Conservation (phyloP, 129 eudicot genomes). For the Saussurea involucrata region DNA sequence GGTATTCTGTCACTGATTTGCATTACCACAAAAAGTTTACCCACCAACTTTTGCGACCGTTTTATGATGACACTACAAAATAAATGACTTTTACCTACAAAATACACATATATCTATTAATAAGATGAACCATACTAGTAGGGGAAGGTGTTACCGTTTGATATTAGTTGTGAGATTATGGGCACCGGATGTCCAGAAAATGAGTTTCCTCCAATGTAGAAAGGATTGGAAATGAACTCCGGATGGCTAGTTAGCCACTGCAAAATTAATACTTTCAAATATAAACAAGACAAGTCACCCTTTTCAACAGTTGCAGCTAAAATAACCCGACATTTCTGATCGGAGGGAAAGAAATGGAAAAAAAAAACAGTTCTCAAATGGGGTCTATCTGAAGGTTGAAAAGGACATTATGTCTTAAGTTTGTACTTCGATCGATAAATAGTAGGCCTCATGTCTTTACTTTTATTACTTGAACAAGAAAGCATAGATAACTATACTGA, state of each 20-base stretch:
- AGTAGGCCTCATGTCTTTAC: background rate
- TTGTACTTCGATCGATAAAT: background rate
- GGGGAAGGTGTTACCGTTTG: conserved; percentile 15
- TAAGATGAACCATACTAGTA: background rate
- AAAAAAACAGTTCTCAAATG: too few species aligned
- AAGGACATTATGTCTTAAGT: too few species aligned
- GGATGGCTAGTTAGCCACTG: conserved; percentile 46
- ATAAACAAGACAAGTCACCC: background rate
- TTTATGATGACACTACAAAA: too few species aligned
- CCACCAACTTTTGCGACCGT: too few species aligned
- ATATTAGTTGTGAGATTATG: conserved; percentile 23
- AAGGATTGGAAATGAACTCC: conserved; percentile 29
- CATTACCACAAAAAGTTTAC: too few species aligned
- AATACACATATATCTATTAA: background rate
- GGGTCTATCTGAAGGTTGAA: too few species aligned
- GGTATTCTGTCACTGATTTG: too few species aligned
- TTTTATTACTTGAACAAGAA: too few species aligned
- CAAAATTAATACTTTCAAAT: conserved; percentile 1
- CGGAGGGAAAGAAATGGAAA: too few species aligned
- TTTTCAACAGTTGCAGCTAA: too few species aligned
- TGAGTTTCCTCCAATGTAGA: conserved; percentile 54
- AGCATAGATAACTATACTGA: background rate
- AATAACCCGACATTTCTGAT: too few species aligned
- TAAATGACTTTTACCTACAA: too few species aligned
- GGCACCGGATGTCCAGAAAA: conserved; percentile 38